phyloP scores from a whole-genome alignment of 1,284 basidiomycete genomes.

The Phellopilus nigrolimitatus region DNA sequence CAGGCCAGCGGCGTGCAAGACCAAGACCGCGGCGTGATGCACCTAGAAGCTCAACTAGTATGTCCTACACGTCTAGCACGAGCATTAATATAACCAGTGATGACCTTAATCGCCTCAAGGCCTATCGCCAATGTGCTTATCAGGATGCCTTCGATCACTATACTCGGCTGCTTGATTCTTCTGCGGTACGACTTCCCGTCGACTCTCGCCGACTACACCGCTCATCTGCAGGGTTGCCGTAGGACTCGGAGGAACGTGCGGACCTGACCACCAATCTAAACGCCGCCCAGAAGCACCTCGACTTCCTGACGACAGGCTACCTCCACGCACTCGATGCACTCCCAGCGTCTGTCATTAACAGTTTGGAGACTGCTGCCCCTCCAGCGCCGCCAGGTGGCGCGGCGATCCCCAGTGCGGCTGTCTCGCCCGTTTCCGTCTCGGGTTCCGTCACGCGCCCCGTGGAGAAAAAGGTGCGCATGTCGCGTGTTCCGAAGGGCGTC shows the following conservation, averaged over 20 bases:
- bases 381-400: slow-evolving; percentile 37
- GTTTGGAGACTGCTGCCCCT: slow-evolving; percentile 59
- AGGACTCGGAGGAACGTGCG: slow-evolving; percentile 82
- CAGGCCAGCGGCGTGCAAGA: slow-evolving; percentile 31
- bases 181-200: slow-evolving; percentile 50
- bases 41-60: slow-evolving; percentile 84
- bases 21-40: slow-evolving; percentile 58
- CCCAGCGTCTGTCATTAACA: slow-evolving; percentile 42
- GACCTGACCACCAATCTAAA: slow-evolving; percentile 81
- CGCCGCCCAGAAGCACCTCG: slow-evolving; percentile 73
- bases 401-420: slow-evolving; percentile 29
- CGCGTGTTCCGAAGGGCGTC: slow-evolving; percentile 67
- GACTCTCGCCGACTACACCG: background rate
- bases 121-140: slow-evolving; percentile 75
- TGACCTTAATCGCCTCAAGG: slow-evolving; percentile 36
- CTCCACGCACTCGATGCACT: slow-evolving; percentile 57
- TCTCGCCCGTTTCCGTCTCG: slow-evolving; percentile 28
- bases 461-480: slow-evolving; percentile 53
- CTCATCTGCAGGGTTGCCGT: slow-evolving; percentile 14
- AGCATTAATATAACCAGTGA: background rate
- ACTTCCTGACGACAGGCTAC: slow-evolving; percentile 73
- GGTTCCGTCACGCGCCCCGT: slow-evolving; percentile 28
- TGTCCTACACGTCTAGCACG: slow-evolving; percentile 25
- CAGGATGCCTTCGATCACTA: slow-evolving; percentile 70
- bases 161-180: slow-evolving; percentile 70